Evolutionary conservation across 768 basidiomycete species (phyloP), one percentile per base, ranked within the genome.

Genomic region (Pleurotus djamor): DNA sequence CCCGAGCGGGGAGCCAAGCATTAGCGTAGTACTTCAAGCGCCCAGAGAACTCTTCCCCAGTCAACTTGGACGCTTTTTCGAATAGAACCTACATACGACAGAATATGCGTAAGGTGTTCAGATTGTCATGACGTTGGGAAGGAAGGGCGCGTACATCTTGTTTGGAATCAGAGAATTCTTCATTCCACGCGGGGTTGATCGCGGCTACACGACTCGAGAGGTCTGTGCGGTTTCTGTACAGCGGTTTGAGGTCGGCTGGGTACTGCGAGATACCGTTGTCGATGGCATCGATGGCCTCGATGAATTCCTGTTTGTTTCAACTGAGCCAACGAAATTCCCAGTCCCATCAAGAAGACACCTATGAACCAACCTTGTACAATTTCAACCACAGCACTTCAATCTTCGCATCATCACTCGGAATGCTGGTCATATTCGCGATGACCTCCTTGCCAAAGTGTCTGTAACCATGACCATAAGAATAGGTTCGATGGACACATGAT

Each of bases 181-280:
- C 85, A 69, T 98, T 98, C 96, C 96, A 99, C 6, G 86, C 77
- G 3, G 96, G 93, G 72, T 99, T 99, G 51, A 98, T 81, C 65
- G 80, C 76, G 5, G 83, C 85, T 28, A 99, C 90, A 59, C 96
- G 87, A 64, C 86, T 85, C 12, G 91, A 90, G 5, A 99, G 75
- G 72, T 96, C 92, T 10, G 96, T 96, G 48, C 85, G 78, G 63
- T 76, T 86, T 63, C 82, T 81, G 75, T 98, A 99, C 59, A 76
- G 81, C 7, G 90, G 83, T 61, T 82, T 76, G 58, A 89, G 69
- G 54, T 87, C 86, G 2, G 77, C 72, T 2, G 86, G 78, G 71
- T 92, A 95, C 67, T 93, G 91, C 2, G 86, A 82, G 63, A 99
- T 84, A 14, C 96, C 96, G 69, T 99, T 99, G 77, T 99, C 96